phyloP scores from a whole-genome alignment of 2,329 filamentous ascomycete genomes.

The Ophiostoma sp. region DNA sequence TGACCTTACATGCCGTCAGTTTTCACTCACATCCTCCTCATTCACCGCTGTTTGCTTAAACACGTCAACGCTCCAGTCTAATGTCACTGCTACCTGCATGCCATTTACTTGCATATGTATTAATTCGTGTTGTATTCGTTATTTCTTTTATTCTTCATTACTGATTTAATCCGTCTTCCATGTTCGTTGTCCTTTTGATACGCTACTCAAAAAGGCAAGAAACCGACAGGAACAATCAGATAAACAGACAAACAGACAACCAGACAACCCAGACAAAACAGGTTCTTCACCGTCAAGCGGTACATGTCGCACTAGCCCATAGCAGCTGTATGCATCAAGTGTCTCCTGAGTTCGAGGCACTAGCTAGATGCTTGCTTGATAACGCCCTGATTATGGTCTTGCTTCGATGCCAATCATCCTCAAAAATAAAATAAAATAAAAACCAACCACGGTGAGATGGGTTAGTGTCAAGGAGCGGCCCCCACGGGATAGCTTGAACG shows the following conservation, averaged over 20 bases:
- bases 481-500: not conserved
- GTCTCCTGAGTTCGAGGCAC: not conserved
- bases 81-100: not conserved
- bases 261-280: not conserved
- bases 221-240: not conserved
- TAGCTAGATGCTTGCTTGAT: not conserved
- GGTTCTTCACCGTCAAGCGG: not conserved
- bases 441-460: not conserved
- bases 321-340: not conserved
- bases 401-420: not conserved
- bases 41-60: slow-evolving; percentile 8
- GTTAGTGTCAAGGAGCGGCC: not conserved
- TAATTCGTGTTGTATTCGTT: not conserved
- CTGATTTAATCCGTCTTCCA: no score
- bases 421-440: no score
- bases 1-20: not conserved
- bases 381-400: not conserved
- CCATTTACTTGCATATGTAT: not conserved
- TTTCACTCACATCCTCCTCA: not conserved
- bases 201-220: not conserved
- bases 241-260: no score
- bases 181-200: not conserved
- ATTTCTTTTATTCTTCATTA: not conserved
- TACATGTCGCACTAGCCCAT: not conserved
- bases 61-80: slow-evolving; percentile 9